Base-by-base conservation (phyloP, 441 rosid species). In the Aquilaria agallochum region DNA sequence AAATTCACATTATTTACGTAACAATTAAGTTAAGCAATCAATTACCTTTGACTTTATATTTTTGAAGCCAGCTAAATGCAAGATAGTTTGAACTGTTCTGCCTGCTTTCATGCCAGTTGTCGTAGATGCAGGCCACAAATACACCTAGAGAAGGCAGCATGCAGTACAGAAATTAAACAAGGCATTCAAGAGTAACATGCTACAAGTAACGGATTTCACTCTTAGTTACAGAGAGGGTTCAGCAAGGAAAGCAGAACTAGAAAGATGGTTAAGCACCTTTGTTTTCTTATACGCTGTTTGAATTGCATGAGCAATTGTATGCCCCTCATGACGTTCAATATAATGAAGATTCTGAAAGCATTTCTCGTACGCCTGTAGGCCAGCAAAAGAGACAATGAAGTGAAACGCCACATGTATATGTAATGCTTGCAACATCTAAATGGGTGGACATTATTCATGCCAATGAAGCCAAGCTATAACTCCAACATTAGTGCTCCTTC, bases 271-370 rank as follows among this genome's bases (percentile, higher is more conserved):
- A 40, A 59, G 40, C 58, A 90, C 98, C 96, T 93, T 93, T 12
- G 97, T 93, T 82, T 90, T 90, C 86, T 94, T 88, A 67, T 83
- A 94, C 48, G 74, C 12, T 50, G 96, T 84, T 63, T 88, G 93
- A 60, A 94, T 59, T 34, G 97, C 90, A 60, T 94, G 97, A 5
- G 97, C 95, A 74, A 94, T 88, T 12, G 98, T 94, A 76, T 90
- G 97, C 60, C 85, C 95, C 73, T 94, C 95, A 9, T 94, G 95
- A 30, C 95, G 86, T 67, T 94, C 98, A 53, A 94, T 64, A 15
- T 82, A 85, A 71, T 94, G 93, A 59, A 94, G 98, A 79, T 93
- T 90, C 74, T 90, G 93, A 69, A 88, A 93, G 80, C 95, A 90
- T 82, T 93, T 93, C 86, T 87, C 96, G 13, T 84, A 68, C 8